Percentiles rank a stretch among this genome's conserved stretches.
phyloP scores from a whole-genome alignment of 2,329 filamentous ascomycete species.

The Phialocephala sp. region DNA sequence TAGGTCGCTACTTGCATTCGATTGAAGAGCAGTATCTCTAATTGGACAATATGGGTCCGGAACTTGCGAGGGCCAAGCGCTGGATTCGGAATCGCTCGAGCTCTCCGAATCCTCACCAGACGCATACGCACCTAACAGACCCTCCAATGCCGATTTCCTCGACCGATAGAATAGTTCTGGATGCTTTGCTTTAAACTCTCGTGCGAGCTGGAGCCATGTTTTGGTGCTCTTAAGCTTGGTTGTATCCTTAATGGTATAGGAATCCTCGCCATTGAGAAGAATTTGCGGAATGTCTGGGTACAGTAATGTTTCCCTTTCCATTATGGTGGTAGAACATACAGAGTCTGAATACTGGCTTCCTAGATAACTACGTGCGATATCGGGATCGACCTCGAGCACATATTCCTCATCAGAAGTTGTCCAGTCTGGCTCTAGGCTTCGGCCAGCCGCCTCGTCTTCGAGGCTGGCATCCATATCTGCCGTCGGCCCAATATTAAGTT shows the following conservation, averaged over 20 bases:
- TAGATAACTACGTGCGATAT: background rate
- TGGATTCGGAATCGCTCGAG: background rate
- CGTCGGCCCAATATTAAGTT: too few species aligned
- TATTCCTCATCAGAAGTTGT: conserved; percentile 7
- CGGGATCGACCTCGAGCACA: conserved; percentile 1
- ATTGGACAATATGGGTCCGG: background rate
- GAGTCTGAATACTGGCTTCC: conserved; percentile 14
- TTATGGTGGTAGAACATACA: background rate
- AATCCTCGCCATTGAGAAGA: background rate
- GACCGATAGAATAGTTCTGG: background rate
- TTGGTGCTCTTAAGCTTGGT: background rate
- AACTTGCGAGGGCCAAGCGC: background rate
- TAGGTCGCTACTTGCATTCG: background rate
- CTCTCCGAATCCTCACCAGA: background rate
- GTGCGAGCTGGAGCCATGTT: conserved; percentile 4
- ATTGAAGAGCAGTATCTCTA: background rate
- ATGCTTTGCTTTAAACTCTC: conserved; percentile 3
- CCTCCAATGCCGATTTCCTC: background rate
- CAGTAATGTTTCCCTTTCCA: background rate
- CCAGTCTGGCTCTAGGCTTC: background rate
- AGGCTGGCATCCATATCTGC: background rate
- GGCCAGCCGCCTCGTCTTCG: too few species aligned
- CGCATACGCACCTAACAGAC: background rate
- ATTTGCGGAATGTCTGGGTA: background rate
- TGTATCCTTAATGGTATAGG: background rate